Evolutionary conservation across 768 basidiomycete species (phyloP).

Genomic region (Podaxis sp.): DNA sequence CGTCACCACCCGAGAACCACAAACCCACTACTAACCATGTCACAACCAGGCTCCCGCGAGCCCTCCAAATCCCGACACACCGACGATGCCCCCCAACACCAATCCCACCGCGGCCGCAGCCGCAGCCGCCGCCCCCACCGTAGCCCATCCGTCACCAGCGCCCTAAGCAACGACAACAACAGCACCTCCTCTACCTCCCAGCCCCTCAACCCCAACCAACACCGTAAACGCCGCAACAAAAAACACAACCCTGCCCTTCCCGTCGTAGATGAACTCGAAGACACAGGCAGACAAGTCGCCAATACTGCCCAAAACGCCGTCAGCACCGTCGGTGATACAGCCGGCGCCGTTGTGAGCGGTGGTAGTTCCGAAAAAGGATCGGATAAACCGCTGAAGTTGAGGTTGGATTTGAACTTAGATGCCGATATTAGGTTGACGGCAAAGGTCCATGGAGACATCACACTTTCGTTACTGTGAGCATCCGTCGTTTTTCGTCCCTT

Average conservation of each 20-base stretch:
- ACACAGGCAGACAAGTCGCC: slow-evolving; percentile 7
- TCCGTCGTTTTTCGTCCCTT: not conserved
- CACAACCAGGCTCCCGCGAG: slow-evolving; percentile 5
- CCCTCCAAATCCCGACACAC: slow-evolving; percentile 2
- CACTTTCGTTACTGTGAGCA: slow-evolving; percentile 26
- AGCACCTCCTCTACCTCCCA: not conserved
- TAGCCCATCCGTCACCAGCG: slow-evolving; percentile 10
- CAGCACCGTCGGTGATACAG: not conserved
- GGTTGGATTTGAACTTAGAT: slow-evolving; percentile 29
- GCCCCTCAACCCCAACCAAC: not conserved
- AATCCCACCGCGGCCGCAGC: slow-evolving; percentile 15
- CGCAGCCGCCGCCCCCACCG: slow-evolving; percentile 8
- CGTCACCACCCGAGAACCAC: not conserved
- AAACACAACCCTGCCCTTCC: slow-evolving; percentile 13
- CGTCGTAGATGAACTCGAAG: slow-evolving; percentile 17
- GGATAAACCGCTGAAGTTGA: slow-evolving; percentile 19
- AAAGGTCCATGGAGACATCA: slow-evolving; percentile 28
- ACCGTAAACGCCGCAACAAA: slow-evolving; percentile 14
- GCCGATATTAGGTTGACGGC: slow-evolving; percentile 30
- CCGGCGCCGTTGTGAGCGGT: not conserved
- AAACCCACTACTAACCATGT: not conserved
- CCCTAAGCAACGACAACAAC: not conserved
- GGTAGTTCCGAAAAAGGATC: slow-evolving; percentile 8
- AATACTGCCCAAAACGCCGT: slow-evolving; percentile 1
- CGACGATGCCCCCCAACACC: not conserved